Conservation (phyloP, 2,329 filamentous ascomycete species). For the Coleophoma cylindrospora region DNA sequence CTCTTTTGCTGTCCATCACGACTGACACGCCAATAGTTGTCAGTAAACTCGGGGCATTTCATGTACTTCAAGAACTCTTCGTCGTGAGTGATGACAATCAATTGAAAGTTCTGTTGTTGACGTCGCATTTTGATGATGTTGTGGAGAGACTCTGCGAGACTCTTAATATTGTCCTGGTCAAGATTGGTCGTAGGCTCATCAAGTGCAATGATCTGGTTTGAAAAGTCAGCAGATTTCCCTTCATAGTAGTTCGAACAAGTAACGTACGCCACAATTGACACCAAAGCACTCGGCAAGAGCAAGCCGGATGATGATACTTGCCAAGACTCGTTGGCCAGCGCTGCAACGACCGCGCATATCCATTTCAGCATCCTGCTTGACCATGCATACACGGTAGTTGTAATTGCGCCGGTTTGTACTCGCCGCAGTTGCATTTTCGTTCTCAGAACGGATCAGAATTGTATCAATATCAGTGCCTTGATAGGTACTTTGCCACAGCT, state of each 20-base stretch:
- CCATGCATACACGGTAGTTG: conserved; percentile 98
- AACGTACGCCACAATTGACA: conserved; percentile 71
- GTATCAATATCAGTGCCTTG: conserved; percentile 96
- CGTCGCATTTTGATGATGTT: conserved; percentile 80
- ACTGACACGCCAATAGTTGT: conserved; percentile 84
- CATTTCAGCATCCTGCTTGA: conserved; percentile 96
- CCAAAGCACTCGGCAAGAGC: conserved; percentile 96
- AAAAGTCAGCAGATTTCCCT: conserved; percentile 1
- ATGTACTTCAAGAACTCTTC: conserved; percentile 93
- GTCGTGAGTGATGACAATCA: conserved; percentile 98
- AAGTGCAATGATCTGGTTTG: conserved; percentile 69
- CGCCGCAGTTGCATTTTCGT: conserved; percentile 54
- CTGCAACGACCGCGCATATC: conserved; percentile 98
- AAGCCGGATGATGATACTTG: conserved; percentile 94
- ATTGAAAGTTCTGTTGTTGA: conserved; percentile 90
- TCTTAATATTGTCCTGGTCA: conserved; percentile 89
- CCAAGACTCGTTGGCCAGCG: conserved; percentile 93
- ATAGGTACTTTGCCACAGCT: conserved; percentile 97
- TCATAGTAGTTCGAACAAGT: not conserved
- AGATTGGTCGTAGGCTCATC: conserved; percentile 98
- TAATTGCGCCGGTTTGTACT: conserved; percentile 71
- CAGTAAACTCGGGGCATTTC: conserved; percentile 89
- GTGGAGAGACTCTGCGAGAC: conserved; percentile 78
- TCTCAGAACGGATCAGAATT: conserved; percentile 90
- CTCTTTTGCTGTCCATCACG: conserved; percentile 84